A percentile compares a stretch with the other conserved stretches of the same genome.
These are phyloP conservation scores for Purpureocillium lavendulum DNA, from an alignment of 2,329 filamentous ascomycete genomes.

Conservation along the genomic window DNA sequence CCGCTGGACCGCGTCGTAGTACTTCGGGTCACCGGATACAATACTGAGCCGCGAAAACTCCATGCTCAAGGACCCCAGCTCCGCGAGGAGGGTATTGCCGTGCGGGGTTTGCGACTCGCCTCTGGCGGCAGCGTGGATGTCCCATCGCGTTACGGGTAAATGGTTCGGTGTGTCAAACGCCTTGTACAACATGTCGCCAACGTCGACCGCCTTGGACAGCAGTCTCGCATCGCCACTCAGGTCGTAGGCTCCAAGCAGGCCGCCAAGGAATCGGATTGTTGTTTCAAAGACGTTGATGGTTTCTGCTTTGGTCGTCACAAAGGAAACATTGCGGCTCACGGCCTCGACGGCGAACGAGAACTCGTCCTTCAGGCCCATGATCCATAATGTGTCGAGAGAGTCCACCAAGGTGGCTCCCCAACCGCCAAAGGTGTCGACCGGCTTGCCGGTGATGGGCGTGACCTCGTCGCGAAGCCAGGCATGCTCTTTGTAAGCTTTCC, in stretches of 20 bases:
- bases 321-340: slow-evolving; percentile 37
- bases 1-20: slow-evolving; percentile 64
- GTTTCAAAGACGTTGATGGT: slow-evolving; percentile 46
- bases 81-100: slow-evolving; percentile 37
- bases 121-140: slow-evolving; percentile 14
- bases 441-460: slow-evolving; percentile 35
- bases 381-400: slow-evolving; percentile 51
- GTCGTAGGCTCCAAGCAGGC: slow-evolving; percentile 41
- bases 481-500: slow-evolving; percentile 41
- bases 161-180: slow-evolving; percentile 45
- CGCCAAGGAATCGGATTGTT: slow-evolving; percentile 46
- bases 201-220: slow-evolving; percentile 37
- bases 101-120: slow-evolving; percentile 13
- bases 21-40: slow-evolving; percentile 59
- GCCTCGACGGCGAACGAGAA: slow-evolving; percentile 45
- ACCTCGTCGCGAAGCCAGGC: slow-evolving; percentile 48
- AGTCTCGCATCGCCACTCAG: slow-evolving; percentile 34
- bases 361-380: slow-evolving; percentile 50
- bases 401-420: slow-evolving; percentile 55
- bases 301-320: slow-evolving; percentile 30
- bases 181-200: slow-evolving; percentile 43
- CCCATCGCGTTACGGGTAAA: slow-evolving; percentile 30
- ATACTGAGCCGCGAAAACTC: slow-evolving; percentile 67
- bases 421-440: slow-evolving; percentile 39
- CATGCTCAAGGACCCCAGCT: slow-evolving; percentile 59